Base-by-base conservation (phyloP, 163 green algal genomes). In the Botryococcus braunii region DNA sequence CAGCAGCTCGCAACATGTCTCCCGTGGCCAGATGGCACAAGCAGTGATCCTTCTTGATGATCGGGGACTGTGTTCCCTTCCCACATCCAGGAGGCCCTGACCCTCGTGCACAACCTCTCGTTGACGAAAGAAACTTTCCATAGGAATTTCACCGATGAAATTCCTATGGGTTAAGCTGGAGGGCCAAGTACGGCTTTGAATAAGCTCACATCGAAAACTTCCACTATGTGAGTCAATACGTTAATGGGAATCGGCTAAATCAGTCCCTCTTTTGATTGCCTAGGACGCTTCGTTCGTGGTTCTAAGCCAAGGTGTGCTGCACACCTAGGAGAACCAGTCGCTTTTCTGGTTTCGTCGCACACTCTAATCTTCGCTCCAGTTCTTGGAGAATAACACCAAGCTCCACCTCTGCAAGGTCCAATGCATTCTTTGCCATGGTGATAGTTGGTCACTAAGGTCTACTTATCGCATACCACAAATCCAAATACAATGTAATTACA, bases 11-110 rank as follows among this genome's bases (percentile, higher is more conserved):
- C 35, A 98, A 85, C 93, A 98, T 97, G 77, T 98, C 92, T 23
- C 92, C 93, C 0, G 94, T 99, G 11, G 93, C 92, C 29, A 99
- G 73, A 74, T 99, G 94, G 79, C 94, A 99, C 62, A 97, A 70
- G 82, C 94, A 99, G 80, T 97, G 85, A 37, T 98, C 93, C 69
- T 90, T 84, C 79, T 97, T 97, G 62, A 99, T 92, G 13, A 83
- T 78, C 0, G 94, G 94, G 4, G 86, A 94, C 79, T 99, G 94
- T 2, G 94, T 98, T 46, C 94, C 94, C 79, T 99, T 99, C 7
- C 94, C 94, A 65, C 86, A 96, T 25, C 93, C 94, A 36, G 93
- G 93, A 7, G 92, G 92, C 13, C 89, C 88, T 94, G 78, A 25
- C 39, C 37, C 27, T 34, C 4, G 8, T 5, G 48, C 52, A 61